phyloP scores from a whole-genome alignment of 2,329 filamentous ascomycete genomes.

The Phaeosphaeriaceae sp. region DNA sequence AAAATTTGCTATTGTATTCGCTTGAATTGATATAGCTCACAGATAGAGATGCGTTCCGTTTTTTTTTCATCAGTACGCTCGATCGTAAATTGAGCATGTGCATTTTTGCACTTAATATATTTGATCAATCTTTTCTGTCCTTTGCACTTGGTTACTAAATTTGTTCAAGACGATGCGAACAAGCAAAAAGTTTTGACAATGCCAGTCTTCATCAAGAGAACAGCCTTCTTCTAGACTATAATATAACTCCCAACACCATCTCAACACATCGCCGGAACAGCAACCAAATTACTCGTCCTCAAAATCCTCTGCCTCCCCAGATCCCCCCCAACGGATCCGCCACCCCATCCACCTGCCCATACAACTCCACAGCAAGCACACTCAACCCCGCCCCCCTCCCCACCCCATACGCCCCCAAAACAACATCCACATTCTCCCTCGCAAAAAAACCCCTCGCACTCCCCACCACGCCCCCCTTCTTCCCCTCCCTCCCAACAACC shows the following conservation, averaged over 20 bases:
- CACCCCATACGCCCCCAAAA: neutral
- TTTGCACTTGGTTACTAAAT: no score
- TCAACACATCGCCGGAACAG: neutral
- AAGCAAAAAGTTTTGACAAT: no score
- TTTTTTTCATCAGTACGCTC: no score
- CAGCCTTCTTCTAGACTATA: no score
- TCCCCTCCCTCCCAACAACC: neutral
- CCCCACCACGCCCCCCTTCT: neutral
- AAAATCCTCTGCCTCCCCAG: neutral
- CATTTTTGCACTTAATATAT: no score
- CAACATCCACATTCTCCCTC: neutral
- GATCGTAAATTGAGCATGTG: no score
- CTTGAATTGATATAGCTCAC: no score
- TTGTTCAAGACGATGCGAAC: no score
- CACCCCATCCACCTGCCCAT: neutral
- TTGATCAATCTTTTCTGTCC: no score
- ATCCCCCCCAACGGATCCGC: neutral
- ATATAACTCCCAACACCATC: neutral
- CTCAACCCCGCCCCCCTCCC: neutral
- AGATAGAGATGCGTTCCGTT: no score
- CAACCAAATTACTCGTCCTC: neutral
- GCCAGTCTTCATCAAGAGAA: no score
- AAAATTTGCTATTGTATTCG: no score
- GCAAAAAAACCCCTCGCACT: neutral
- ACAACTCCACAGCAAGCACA: neutral